Percentiles rank a stretch among this genome's conserved stretches.
Conservation (phyloP, 148 eudicot species). For the Rhododendron kiyosumense region DNA sequence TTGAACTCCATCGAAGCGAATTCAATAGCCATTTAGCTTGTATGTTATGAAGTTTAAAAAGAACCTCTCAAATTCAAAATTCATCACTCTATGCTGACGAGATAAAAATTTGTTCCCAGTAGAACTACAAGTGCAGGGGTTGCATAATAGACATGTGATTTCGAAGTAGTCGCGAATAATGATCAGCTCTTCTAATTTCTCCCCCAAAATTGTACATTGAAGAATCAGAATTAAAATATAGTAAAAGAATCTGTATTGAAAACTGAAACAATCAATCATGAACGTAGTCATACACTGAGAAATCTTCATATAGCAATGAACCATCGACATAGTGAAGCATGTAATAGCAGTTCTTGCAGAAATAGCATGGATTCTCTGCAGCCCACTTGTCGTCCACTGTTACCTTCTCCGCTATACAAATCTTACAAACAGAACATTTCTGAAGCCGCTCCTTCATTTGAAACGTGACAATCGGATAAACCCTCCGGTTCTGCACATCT, state of each 20-base stretch:
- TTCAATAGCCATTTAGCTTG: neutral
- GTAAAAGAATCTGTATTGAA: neutral
- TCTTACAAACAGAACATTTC: conserved; percentile 71
- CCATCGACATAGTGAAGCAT: conserved; percentile 48
- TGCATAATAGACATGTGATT: neutral
- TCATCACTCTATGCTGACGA: neutral
- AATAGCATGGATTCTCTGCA: conserved; percentile 29
- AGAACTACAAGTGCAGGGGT: neutral
- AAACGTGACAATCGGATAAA: conserved; percentile 58
- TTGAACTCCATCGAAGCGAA: neutral
- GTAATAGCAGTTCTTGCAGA: conserved; percentile 41
- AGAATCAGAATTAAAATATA: neutral
- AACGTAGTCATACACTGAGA: conserved; percentile 37
- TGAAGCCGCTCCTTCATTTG: conserved; percentile 37
- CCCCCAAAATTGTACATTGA: neutral
- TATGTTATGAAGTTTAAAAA: neutral
- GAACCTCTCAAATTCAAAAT: neutral
- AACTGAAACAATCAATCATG: neutral
- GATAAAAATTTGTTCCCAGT: neutral
- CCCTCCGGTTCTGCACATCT: conserved; percentile 69
- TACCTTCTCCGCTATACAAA: conserved; percentile 63
- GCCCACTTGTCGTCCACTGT: conserved; percentile 80
- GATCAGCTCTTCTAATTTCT: neutral
- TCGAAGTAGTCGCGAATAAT: neutral
- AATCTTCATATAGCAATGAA: conserved; percentile 32